Evolutionary conservation across 2,329 filamentous ascomycete genomes (phyloP), one percentile per base, ranked within the genome.

Genomic region (Cladosporium halotolerans): DNA sequence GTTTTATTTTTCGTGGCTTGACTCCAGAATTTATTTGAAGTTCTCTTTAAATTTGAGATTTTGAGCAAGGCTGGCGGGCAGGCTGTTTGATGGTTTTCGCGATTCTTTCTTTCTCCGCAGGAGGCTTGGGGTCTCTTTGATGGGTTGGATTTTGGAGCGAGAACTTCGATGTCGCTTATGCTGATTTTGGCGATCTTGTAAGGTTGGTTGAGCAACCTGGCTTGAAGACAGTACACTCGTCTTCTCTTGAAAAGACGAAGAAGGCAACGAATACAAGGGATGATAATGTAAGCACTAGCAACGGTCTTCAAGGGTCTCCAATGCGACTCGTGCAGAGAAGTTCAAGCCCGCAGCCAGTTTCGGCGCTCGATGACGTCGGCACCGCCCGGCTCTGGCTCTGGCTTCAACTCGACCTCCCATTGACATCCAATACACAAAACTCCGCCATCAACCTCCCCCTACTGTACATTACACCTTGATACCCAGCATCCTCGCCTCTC

Each of bases 311-410:
- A 28, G 23, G 23, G 23, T 28, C 23, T 7, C 23, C 23, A 28
- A 28, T 28, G 23, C 23, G 23, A 28, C 23, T 4, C 23, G 23
- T 28, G 23, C 23, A 28, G 23, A 28, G 23, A 28, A 28, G 23
- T 28, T 28, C 23, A 28, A 28, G 23, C 23, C 23, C 23, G 23
- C 23, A 5, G 23, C 23, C 23, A 28, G 23, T 28, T 28, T 28
- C 23, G 23, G 23, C 23, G 23, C 23, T 28, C 23, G 18, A 52
- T 52, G 49, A 52, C 49, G 49, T 52, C 49, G 49, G 49, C 49
- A 39, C 23, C 33, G 23, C 34, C 34, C 33, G 45, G 45, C 45
- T 28, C 1, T 28, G 23, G 23, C 23, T 28, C 5, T 7, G 34
- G 34, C 19, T 33, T 40, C 10, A 41, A 1, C n/a, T 18, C 13